These are phyloP conservation scores for Flagelloscypha sp. DNA, from an alignment of 768 basidiomycete genomes.

Conservation along the genomic window DNA sequence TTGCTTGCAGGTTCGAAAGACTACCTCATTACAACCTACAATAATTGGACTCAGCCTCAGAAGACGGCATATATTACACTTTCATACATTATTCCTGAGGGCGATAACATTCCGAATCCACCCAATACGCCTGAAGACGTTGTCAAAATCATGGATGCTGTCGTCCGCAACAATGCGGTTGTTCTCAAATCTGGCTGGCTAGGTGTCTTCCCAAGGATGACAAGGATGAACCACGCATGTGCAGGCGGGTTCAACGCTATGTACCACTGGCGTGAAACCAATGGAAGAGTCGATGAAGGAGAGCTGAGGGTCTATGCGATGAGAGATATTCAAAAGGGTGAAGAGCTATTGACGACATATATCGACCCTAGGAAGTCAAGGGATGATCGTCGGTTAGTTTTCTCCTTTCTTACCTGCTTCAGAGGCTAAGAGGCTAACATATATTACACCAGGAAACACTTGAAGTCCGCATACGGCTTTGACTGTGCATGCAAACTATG, in stretches of 20 bases:
- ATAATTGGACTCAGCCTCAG: conserved; percentile 30
- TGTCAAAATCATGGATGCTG: conserved; percentile 47
- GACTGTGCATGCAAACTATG: conserved; percentile 52
- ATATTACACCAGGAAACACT: no score
- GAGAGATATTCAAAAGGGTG: conserved; percentile 40
- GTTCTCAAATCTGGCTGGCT: conserved; percentile 41
- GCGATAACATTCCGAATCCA: conserved; percentile 37
- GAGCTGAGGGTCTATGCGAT: conserved; percentile 50
- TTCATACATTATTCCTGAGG: conserved; percentile 51
- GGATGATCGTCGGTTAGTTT: no score
- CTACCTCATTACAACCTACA: conserved; percentile 33
- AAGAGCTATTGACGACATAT: conserved; percentile 61
- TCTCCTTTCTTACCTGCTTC: no score
- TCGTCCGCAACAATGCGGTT: conserved; percentile 62
- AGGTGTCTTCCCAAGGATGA: conserved; percentile 63
- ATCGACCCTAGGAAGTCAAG: conserved; percentile 47
- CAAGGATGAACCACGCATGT: conserved; percentile 62
- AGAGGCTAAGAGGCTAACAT: no score
- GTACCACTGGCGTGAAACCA: conserved; percentile 51
- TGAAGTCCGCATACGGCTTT: conserved; percentile 60
- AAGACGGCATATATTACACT: conserved; percentile 39
- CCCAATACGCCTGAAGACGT: conserved; percentile 27
- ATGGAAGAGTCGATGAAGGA: no score
- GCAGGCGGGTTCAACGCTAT: conserved; percentile 60
- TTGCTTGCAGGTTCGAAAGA: no score